A percentile compares a stretch with the other conserved stretches of the same genome.
phyloP scores from a whole-genome alignment of 495 filamentous ascomycete genomes.

The Podospora australis region DNA sequence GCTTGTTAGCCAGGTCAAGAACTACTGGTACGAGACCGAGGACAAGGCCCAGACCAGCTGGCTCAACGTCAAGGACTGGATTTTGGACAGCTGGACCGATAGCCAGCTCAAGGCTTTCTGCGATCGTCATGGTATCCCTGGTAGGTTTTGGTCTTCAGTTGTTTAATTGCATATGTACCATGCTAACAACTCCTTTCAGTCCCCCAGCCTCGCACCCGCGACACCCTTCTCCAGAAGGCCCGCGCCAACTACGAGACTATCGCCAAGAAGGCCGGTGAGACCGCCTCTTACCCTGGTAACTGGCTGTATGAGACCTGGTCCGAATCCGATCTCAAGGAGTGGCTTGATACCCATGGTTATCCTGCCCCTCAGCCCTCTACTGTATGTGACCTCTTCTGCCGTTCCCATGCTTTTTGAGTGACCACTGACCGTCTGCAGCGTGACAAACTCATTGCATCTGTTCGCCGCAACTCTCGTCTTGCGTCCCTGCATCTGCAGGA shows the following conservation, averaged over 20 bases:
- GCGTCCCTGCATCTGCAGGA: slow-evolving; percentile 59
- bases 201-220: slow-evolving; percentile 79
- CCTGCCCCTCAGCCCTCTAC: slow-evolving; percentile 79
- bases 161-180: not conserved
- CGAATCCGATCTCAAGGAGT: slow-evolving; percentile 53
- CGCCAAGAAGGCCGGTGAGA: slow-evolving; percentile 79
- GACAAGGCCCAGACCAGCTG: slow-evolving; percentile 66
- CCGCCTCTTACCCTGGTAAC: slow-evolving; percentile 80
- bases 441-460: slow-evolving; percentile 78
- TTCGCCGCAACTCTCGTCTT: slow-evolving; percentile 85
- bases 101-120: slow-evolving; percentile 83
- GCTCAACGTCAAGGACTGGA: slow-evolving; percentile 74
- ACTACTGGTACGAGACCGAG: slow-evolving; percentile 66
- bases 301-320: slow-evolving; percentile 92
- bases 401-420: not conserved
- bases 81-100: slow-evolving; percentile 77
- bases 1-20: slow-evolving; percentile 62
- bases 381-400: slow-evolving; percentile 23
- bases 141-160: slow-evolving; percentile 18
- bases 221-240: slow-evolving; percentile 67
- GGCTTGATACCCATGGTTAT: slow-evolving; percentile 84
- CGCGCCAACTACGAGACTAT: slow-evolving; percentile 75
- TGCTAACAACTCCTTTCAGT: slow-evolving; percentile 21
- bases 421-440: slow-evolving; percentile 37
- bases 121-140: slow-evolving; percentile 79